phyloP scores from a whole-genome alignment of 495 filamentous ascomycete genomes.

The Tuber brumale region DNA sequence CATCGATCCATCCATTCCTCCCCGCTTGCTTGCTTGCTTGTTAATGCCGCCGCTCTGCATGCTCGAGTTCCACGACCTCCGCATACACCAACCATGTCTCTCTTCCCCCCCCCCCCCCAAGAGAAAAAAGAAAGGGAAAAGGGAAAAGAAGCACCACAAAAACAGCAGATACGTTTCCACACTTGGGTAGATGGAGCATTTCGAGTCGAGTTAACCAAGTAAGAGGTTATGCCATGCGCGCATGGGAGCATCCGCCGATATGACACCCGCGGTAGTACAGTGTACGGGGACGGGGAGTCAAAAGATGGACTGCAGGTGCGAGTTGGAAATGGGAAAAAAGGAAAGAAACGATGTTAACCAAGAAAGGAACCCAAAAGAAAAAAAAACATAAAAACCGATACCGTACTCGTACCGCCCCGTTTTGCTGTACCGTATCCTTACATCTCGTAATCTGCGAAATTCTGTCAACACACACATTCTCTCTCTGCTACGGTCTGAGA shows the following conservation, averaged over 20 bases:
- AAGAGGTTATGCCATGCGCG: neutral
- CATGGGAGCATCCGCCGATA: neutral
- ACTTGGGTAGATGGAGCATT: neutral
- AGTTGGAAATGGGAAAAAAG: neutral
- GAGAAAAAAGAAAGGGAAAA: neutral
- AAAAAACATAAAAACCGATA: neutral
- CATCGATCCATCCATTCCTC: neutral
- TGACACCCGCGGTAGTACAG: neutral
- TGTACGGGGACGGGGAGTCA: neutral
- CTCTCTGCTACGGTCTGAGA: neutral
- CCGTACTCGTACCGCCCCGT: neutral
- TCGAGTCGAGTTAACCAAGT: neutral
- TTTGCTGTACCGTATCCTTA: neutral
- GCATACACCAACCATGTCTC: neutral
- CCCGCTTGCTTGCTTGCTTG: neutral
- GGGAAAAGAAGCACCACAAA: neutral
- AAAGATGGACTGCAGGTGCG: neutral
- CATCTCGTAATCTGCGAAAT: neutral
- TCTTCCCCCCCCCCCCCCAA: neutral
- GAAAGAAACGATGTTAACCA: neutral
- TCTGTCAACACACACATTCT: neutral
- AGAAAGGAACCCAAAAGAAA: neutral
- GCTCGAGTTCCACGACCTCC: neutral
- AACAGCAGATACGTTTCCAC: neutral
- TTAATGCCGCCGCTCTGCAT: conserved; percentile 4